Conservation (phyloP, 352 stramenopile species). For the Pythium sp. region DNA sequence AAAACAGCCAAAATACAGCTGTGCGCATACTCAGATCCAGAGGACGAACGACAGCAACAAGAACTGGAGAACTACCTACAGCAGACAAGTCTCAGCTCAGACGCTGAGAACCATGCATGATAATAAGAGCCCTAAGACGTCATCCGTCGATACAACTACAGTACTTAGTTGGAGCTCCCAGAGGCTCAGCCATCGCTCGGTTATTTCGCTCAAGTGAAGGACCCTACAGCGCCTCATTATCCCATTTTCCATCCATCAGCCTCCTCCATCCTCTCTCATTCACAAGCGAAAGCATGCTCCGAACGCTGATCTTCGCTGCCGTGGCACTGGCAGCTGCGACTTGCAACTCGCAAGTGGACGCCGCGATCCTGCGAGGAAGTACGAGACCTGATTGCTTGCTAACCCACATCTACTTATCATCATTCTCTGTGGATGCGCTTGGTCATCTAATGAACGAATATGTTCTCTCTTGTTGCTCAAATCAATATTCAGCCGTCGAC, state of each 20-base stretch:
- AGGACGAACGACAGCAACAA: not conserved
- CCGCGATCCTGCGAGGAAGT: conserved; percentile 12
- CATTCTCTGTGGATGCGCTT: not conserved
- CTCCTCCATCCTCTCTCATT: not conserved
- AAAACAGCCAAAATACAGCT: not conserved
- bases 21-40: not conserved
- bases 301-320: not conserved
- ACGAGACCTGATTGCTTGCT: not conserved
- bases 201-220: not conserved
- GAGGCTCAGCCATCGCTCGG: not conserved
- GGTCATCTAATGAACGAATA: not conserved
- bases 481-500: conserved; percentile 5
- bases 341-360: not conserved
- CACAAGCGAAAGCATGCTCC: not conserved
- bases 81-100: not conserved
- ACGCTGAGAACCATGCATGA: not conserved
- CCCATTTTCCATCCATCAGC: not conserved
- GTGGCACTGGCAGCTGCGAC: not conserved
- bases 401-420: not conserved
- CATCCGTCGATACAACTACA: not conserved
- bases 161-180: not conserved
- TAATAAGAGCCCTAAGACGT: not conserved
- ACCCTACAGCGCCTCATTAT: not conserved
- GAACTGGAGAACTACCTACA: not conserved
- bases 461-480: not conserved